Evolutionary conservation across 805 yeast species (phyloP).

Genomic region (Metschnikowia noctiluminum): DNA sequence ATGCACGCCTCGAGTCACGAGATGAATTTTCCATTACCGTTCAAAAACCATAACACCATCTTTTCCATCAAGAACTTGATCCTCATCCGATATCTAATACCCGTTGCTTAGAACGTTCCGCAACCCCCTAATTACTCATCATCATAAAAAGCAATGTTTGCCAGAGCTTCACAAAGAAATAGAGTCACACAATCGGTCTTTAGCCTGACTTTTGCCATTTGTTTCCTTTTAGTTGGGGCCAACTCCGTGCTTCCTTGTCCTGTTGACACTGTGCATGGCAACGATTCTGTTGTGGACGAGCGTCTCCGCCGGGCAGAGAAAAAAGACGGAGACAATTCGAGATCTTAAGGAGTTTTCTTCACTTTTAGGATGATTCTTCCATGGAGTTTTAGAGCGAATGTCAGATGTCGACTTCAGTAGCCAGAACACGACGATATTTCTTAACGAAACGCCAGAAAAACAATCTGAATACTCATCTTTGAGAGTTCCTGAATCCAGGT

Average conservation of each 20-base stretch:
- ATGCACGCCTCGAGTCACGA: no score
- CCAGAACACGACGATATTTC: no score
- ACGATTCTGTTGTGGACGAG: constrained; percentile 39
- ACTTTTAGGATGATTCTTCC: neutral
- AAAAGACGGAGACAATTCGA: neutral
- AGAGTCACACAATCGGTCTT: constrained; percentile 62
- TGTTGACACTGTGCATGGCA: constrained; percentile 38
- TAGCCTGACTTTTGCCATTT: constrained; percentile 71
- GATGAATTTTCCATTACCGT: no score
- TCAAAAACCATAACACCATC: no score
- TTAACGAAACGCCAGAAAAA: no score
- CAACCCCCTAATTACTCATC: neutral
- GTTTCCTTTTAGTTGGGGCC: constrained; percentile 53
- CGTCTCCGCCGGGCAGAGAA: constrained; percentile 15
- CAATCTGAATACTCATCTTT: no score
- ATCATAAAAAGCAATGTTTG: constrained; percentile 36
- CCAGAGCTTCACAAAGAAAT: constrained; percentile 56
- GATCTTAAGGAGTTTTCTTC: neutral
- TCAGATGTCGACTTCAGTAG: no score
- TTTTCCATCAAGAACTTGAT: no score
- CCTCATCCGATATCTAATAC: no score
- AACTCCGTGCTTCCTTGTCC: constrained; percentile 50
- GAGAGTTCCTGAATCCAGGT: no score
- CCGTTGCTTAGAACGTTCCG: neutral
- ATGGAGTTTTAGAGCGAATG: no score